Evolutionary conservation across 768 basidiomycete species (phyloP).

Genomic region (Boletus rufocinnamomeus): DNA sequence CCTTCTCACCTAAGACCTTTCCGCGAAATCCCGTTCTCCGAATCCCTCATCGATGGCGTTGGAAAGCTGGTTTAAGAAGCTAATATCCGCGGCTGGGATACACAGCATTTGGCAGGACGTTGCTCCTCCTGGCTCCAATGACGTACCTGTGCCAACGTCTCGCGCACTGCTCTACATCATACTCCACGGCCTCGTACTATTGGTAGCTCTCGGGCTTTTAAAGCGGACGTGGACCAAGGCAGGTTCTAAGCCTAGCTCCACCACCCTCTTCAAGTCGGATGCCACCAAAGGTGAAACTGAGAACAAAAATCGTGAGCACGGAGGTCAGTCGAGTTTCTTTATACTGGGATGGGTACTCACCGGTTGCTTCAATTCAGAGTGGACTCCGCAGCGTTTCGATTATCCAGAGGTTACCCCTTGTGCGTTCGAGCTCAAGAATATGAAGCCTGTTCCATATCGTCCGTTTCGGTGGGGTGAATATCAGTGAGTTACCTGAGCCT

Average conservation of each 20-base stretch:
- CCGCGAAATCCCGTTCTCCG: neutral
- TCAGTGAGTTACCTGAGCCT: conserved; percentile 45
- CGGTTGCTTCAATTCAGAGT: conserved; percentile 40
- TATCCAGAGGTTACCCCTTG: conserved; percentile 53
- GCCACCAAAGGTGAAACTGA: conserved; percentile 5
- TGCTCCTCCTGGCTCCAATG: conserved; percentile 21
- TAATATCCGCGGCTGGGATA: conserved; percentile 10
- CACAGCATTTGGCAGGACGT: conserved; percentile 2
- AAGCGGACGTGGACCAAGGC: conserved; percentile 15
- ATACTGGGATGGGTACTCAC: conserved; percentile 1
- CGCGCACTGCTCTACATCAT: conserved; percentile 19
- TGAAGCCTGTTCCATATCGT: conserved; percentile 61
- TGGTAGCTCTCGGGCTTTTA: conserved; percentile 10
- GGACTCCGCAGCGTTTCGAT: conserved; percentile 51
- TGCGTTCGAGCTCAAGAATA: conserved; percentile 39
- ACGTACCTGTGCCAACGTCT: conserved; percentile 17
- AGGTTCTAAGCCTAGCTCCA: neutral
- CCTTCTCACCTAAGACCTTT: conserved; percentile 1
- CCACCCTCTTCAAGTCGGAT: conserved; percentile 1
- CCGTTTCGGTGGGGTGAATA: conserved; percentile 66
- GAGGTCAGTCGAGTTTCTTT: conserved; percentile 20
- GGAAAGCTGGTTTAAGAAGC: conserved; percentile 8
- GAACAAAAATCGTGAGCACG: conserved; percentile 26
- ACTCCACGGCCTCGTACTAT: conserved; percentile 16
- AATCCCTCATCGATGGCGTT: conserved; percentile 9